These are phyloP conservation scores for Magnusiomyces starmeri DNA, from an alignment of 1,139 yeast species.

Conservation along the genomic window DNA sequence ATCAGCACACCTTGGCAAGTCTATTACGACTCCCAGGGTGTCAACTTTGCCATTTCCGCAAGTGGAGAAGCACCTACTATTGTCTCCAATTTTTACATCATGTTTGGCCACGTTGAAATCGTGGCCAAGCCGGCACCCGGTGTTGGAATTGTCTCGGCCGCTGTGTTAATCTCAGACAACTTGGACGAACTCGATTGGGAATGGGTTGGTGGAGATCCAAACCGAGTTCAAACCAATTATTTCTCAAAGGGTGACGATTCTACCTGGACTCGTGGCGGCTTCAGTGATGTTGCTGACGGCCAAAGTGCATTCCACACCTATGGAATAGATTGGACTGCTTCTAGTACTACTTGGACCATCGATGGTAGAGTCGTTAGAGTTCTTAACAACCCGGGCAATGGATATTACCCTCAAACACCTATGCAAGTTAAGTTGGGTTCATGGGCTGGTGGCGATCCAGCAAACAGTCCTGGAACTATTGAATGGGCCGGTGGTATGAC, in stretches of 20 bases:
- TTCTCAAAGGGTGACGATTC: constrained; percentile 73
- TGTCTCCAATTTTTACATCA: constrained; percentile 67
- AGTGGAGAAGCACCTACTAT: constrained; percentile 71
- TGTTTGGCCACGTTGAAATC: constrained; percentile 81
- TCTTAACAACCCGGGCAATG: constrained; percentile 42
- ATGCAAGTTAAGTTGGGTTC: constrained; percentile 62
- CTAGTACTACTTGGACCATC: constrained; percentile 50
- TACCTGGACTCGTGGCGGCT: constrained; percentile 73
- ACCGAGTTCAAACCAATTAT: constrained; percentile 70
- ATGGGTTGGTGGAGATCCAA: constrained; percentile 69
- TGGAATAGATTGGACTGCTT: constrained; percentile 74
- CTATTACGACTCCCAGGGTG: constrained; percentile 44
- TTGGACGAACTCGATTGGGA: constrained; percentile 83
- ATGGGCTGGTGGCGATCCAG: constrained; percentile 80
- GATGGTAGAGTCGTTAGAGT: constrained; percentile 59
- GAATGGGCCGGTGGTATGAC: constrained; percentile 84
- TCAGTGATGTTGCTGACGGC: constrained; percentile 51
- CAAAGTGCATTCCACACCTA: constrained; percentile 62
- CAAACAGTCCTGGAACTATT: constrained; percentile 57
- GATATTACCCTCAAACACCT: constrained; percentile 67
- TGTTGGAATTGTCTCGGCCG: constrained; percentile 67
- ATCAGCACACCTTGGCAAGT: constrained; percentile 23
- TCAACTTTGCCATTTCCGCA: constrained; percentile 50
- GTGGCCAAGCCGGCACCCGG: constrained; percentile 67
- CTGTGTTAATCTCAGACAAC: constrained; percentile 78